Base-by-base conservation (phyloP, 148 eudicot species). In the Mesembryanthemum crystallinum region DNA sequence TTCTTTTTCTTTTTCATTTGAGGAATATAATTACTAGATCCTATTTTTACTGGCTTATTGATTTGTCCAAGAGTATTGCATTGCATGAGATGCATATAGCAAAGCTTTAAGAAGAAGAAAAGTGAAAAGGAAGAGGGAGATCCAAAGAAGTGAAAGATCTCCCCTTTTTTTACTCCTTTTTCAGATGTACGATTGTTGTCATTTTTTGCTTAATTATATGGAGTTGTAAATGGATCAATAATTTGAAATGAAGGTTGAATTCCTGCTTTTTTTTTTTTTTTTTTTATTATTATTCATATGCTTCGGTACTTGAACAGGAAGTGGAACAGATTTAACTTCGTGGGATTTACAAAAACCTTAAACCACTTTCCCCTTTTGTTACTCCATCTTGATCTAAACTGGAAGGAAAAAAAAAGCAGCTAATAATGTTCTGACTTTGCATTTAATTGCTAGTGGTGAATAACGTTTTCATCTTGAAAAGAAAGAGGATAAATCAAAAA, bases 51-150 rank as follows among this genome's bases (percentile, higher is more conserved):
- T 25, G 49, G 49, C 76, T 33, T 75, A 69, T 75, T 70, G 70
- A 75, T 75, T 51, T 10, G 55, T 52, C 45, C 79, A 61, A 69
- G 76, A 13, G 7, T 64, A 35, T 3, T 35, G 39, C 39, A 35
- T 35, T 35, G 39, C 39, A 35, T 35, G n/a, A n/a, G n/a, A n/a
- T 35, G 39, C 39, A 35, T 35, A 3, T 35, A 3, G 39, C 39
- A 35, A 71, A 54, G 67, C 76, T 80, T 80, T 71, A 76, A 67
- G 52, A 64, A 23, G 24, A 66, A 80, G 72, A 62, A 70, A 76
- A 76, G 72, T 71, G 67, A 71, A 25, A 66, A 62, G 75, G 47
- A 55, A 74, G 29, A 33, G 71, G 69, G 32, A 71, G 61, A 67
- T 73, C 39, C 42, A 20, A 68, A 68, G 55, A 43, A 18, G 33